These are phyloP conservation scores for Jatropha podagrica DNA, from an alignment of 441 rosid species.

Conservation along the genomic window DNA sequence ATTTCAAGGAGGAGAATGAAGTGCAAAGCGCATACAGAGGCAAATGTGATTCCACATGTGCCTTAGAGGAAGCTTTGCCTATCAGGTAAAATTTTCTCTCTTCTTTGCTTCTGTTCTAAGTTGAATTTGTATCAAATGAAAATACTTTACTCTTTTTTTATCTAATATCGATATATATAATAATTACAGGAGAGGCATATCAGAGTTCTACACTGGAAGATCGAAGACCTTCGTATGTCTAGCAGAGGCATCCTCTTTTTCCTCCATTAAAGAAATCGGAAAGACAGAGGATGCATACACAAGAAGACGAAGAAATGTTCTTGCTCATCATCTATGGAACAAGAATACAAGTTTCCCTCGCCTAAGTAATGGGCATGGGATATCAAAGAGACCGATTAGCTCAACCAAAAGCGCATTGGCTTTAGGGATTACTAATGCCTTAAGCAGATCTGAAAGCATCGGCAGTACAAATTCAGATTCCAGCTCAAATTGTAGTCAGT, in stretches of 20 bases:
- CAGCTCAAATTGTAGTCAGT: constrained; percentile 29
- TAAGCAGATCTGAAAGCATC: constrained; percentile 55
- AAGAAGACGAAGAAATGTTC: constrained; percentile 47
- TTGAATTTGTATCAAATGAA: too few relatives aligned
- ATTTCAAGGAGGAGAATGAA: constrained; percentile 48
- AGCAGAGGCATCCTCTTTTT: constrained; percentile 37
- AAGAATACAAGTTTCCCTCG: constrained; percentile 33
- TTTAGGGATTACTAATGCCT: constrained; percentile 44
- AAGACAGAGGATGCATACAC: constrained; percentile 69
- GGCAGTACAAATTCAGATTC: constrained; percentile 42
- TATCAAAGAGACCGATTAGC: constrained; percentile 48
- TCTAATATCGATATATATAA: too few relatives aligned
- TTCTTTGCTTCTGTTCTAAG: background rate
- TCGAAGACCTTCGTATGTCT: constrained; percentile 70
- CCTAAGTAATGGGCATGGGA: constrained; percentile 35
- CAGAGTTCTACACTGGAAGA: constrained; percentile 71
- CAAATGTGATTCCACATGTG: constrained; percentile 48
- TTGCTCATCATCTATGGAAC: constrained; percentile 63
- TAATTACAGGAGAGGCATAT: constrained; percentile 47
- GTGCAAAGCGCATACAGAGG: constrained; percentile 60
- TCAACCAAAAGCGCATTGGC: constrained; percentile 60
- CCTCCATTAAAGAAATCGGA: constrained; percentile 55
- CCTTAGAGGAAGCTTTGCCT: constrained; percentile 65
- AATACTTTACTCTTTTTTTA: too few relatives aligned
- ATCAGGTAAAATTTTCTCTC: constrained; percentile 20